phyloP scores from a whole-genome alignment of 768 basidiomycete species.

The Imleria badia region DNA sequence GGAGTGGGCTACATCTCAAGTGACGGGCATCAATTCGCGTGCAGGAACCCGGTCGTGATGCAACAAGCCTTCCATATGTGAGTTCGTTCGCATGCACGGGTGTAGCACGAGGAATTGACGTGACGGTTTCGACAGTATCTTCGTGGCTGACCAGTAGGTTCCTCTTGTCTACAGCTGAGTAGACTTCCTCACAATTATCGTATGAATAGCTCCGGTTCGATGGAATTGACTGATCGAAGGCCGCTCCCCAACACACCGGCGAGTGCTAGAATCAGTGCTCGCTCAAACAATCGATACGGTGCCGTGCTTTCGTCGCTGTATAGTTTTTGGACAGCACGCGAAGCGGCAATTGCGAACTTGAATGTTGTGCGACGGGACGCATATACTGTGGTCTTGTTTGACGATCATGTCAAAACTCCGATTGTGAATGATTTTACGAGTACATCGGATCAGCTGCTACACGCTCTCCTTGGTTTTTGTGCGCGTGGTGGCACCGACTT shows the following conservation, averaged over 20 bases:
- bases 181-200: too few species aligned
- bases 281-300: conserved; percentile 54
- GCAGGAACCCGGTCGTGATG: too few species aligned
- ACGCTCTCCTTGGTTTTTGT: conserved; percentile 33
- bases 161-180: neutral
- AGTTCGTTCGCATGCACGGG: conserved; percentile 49
- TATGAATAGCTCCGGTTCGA: too few species aligned
- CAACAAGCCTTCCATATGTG: too few species aligned
- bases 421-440: conserved; percentile 48
- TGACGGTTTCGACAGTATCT: conserved; percentile 38
- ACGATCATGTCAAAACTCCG: conserved; percentile 18
- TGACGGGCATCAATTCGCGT: too few species aligned
- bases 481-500: conserved; percentile 41
- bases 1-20: too few species aligned
- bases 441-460: conserved; percentile 45
- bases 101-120: neutral
- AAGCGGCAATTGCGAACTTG: conserved; percentile 32
- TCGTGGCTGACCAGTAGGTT: conserved; percentile 50
- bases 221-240: too few species aligned
- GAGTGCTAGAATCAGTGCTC: too few species aligned
- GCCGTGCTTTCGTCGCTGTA: conserved; percentile 58
- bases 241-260: too few species aligned
- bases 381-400: conserved; percentile 57
- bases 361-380: conserved; percentile 45
- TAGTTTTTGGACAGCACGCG: conserved; percentile 56